Evolutionary conservation across 345 rosid species (phyloP).

Genomic region (Populus simonii): DNA sequence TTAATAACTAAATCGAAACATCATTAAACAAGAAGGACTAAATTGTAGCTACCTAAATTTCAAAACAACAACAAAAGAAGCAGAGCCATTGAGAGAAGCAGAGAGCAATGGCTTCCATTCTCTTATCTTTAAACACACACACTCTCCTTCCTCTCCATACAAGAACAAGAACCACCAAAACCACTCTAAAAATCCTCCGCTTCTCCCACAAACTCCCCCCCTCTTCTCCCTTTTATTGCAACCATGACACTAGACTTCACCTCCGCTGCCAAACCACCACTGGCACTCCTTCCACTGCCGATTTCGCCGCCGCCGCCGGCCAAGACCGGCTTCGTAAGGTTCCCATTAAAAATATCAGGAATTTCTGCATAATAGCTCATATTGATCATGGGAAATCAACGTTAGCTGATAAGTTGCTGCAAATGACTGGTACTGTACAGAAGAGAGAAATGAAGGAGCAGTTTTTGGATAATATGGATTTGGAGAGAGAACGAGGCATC

Average conservation of each 20-base stretch:
- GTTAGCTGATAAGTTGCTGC: constrained; percentile 92
- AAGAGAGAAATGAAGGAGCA: constrained; percentile 94
- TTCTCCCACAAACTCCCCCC: not conserved
- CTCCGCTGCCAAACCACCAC: not conserved
- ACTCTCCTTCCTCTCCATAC: not conserved
- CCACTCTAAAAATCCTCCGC: not conserved
- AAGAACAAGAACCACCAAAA: not conserved
- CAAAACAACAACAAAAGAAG: not conserved
- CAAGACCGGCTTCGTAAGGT: constrained; percentile 83
- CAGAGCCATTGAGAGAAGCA: not conserved
- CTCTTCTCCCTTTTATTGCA: not conserved
- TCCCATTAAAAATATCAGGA: constrained; percentile 73
- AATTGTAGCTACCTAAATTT: not conserved
- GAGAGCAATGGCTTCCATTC: not conserved
- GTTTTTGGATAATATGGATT: constrained; percentile 97
- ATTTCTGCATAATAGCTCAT: constrained; percentile 89
- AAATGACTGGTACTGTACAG: constrained; percentile 89
- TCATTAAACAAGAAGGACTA: not conserved
- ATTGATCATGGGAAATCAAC: constrained; percentile 98
- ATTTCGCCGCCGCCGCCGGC: constrained; percentile 45
- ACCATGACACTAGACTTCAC: constrained; percentile 2
- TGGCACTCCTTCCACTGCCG: constrained; percentile 3
- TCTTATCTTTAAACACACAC: not conserved
- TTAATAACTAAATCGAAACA: not conserved
- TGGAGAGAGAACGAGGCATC: constrained; percentile 98